These are phyloP conservation scores for Scleroderma bovista DNA, from an alignment of 768 basidiomycete genomes.

Conservation along the genomic window DNA sequence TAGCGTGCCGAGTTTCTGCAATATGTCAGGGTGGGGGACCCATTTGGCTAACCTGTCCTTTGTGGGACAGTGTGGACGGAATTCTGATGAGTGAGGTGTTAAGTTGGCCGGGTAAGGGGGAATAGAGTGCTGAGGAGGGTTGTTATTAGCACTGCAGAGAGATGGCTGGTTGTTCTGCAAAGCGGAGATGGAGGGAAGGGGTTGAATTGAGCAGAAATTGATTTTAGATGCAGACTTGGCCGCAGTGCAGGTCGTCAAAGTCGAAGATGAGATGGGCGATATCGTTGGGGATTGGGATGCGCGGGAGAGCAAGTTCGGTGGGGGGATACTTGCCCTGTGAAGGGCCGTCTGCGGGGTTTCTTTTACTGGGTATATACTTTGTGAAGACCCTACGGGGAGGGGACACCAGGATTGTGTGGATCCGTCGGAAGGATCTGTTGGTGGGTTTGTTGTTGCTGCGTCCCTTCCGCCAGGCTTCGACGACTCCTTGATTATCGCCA, in stretches of 20 bases:
- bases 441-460: background rate
- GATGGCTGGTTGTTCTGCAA: background rate
- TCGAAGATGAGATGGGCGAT: background rate
- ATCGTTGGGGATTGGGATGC: constrained; percentile 27
- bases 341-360: constrained; percentile 36
- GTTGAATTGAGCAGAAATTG: background rate
- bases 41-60: constrained; percentile 21
- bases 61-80: constrained; percentile 25
- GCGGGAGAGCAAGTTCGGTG: constrained; percentile 25
- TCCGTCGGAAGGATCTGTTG: background rate
- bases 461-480: constrained; percentile 1
- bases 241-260: constrained; percentile 8
- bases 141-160: no score
- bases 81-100: constrained; percentile 9
- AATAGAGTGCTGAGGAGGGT: no score
- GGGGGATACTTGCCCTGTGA: constrained; percentile 28
- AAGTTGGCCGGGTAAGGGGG: constrained; percentile 8
- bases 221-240: background rate
- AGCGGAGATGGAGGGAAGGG: background rate
- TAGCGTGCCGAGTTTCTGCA: background rate
- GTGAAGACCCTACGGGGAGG: constrained; percentile 13
- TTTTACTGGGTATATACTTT: constrained; percentile 28
- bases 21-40: background rate
- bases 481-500: constrained; percentile 3
- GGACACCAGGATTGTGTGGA: background rate